phyloP scores from a whole-genome alignment of 2,329 filamentous ascomycete genomes.

The Aspergillus sp. region DNA sequence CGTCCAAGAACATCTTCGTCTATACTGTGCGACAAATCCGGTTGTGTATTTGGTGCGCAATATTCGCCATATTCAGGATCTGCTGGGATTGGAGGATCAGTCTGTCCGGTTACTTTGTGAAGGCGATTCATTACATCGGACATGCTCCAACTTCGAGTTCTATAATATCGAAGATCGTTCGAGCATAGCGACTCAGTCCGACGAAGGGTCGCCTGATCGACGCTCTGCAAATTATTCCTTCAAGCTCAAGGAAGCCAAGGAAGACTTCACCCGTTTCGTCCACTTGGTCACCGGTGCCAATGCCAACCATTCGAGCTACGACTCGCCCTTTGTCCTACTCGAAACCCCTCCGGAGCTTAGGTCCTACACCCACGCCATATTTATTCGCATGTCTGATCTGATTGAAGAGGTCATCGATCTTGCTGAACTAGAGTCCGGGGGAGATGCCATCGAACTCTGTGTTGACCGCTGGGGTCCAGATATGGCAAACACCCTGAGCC shows the following conservation, averaged over 20 bases:
- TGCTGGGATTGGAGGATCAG: conserved; percentile 40
- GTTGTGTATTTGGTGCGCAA: conserved; percentile 38
- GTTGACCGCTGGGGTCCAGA: conserved; percentile 52
- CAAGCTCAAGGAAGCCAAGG: conserved; percentile 48
- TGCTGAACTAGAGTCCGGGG: conserved; percentile 50
- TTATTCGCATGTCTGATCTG: conserved; percentile 32
- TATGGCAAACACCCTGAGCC: conserved; percentile 45
- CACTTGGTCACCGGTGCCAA: conserved; percentile 51
- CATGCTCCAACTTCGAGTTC: conserved; percentile 42
- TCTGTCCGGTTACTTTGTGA: conserved; percentile 37
- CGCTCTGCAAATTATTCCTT: conserved; percentile 42
- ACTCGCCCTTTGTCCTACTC: conserved; percentile 55
- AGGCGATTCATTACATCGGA: conserved; percentile 41
- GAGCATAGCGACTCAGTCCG: conserved; percentile 10
- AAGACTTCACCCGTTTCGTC: conserved; percentile 55
- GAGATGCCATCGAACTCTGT: conserved; percentile 55
- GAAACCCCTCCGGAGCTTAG: conserved; percentile 55
- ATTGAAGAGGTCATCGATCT: conserved; percentile 35
- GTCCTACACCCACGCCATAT: conserved; percentile 40
- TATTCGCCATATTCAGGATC: conserved; percentile 32
- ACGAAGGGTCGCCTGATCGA: conserved; percentile 37
- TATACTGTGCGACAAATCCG: conserved; percentile 31
- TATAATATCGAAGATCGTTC: conserved; percentile 45
- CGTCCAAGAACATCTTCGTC: conserved; percentile 35
- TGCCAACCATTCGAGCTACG: conserved; percentile 46